A percentile compares a stretch with the other conserved stretches of the same genome.
These are phyloP conservation scores for Pythium insidiosum DNA, from an alignment of 352 stramenopile genomes.

Conservation along the genomic window DNA sequence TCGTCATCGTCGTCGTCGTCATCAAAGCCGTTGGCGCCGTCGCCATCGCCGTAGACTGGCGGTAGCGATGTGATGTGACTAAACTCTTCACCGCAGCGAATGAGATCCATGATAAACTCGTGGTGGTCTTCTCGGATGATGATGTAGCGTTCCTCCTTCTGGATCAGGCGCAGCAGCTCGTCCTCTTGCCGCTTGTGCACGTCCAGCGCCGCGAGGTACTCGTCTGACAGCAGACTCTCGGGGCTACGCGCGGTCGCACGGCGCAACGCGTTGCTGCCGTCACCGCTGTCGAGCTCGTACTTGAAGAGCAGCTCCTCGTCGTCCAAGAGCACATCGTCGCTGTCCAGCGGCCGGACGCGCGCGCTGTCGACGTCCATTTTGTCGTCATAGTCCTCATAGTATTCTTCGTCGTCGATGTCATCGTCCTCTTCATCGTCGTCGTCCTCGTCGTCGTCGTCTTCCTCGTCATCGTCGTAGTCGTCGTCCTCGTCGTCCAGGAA, in stretches of 20 bases:
- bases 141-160: slow-evolving; percentile 78
- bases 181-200: slow-evolving; percentile 59
- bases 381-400: too few species aligned
- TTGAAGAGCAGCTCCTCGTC: slow-evolving; percentile 67
- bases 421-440: slow-evolving; percentile 49
- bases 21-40: slow-evolving; percentile 31
- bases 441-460: slow-evolving; percentile 41
- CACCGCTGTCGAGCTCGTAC: slow-evolving; percentile 52
- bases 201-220: slow-evolving; percentile 56
- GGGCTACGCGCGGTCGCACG: slow-evolving; percentile 4
- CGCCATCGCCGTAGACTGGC: slow-evolving; percentile 16
- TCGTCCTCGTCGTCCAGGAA: slow-evolving; percentile 68
- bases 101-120: slow-evolving; percentile 76
- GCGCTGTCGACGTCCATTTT: slow-evolving; percentile 18
- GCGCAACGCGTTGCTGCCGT: slow-evolving; percentile 10
- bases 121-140: slow-evolving; percentile 78
- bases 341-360: slow-evolving; percentile 10
- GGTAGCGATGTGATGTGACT: slow-evolving; percentile 42
- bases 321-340: slow-evolving; percentile 35
- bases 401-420: slow-evolving; percentile 12
- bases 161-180: slow-evolving; percentile 62
- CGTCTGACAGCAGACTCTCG: slow-evolving; percentile 38
- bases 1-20: slow-evolving; percentile 56
- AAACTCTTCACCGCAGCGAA: slow-evolving; percentile 71
- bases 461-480: slow-evolving; percentile 48